Evolutionary conservation across 2,329 filamentous ascomycete species (phyloP).

Genomic region (Aspergillus neoniger): DNA sequence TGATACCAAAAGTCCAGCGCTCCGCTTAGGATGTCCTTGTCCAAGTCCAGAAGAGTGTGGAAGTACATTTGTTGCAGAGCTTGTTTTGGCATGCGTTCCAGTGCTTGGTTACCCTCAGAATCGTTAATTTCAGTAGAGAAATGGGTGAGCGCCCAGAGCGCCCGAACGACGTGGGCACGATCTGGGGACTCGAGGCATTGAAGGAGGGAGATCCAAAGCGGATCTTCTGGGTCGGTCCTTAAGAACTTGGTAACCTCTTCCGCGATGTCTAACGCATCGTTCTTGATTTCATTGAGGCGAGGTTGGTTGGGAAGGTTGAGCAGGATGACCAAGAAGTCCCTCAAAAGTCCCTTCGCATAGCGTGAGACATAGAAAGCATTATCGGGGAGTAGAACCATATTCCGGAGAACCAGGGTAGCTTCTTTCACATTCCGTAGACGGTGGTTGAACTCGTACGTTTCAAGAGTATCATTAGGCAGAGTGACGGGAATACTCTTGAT

Average conservation of each 20-base stretch:
- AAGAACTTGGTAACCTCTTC: conserved; percentile 87
- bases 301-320: conserved; percentile 74
- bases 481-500: conserved; percentile 65
- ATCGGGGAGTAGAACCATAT: conserved; percentile 91
- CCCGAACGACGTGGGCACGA: conserved; percentile 76
- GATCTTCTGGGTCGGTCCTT: conserved; percentile 69
- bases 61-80: conserved; percentile 59
- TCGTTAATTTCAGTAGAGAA: conserved; percentile 85
- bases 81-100: conserved; percentile 68
- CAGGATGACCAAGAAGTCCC: conserved; percentile 80
- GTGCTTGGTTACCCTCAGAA: conserved; percentile 62
- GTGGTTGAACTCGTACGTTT: conserved; percentile 70
- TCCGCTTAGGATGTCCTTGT: conserved; percentile 85
- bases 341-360: conserved; percentile 64
- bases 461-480: conserved; percentile 65
- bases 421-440: conserved; percentile 77
- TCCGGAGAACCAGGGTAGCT: conserved; percentile 82
- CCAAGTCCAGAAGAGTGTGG: conserved; percentile 54
- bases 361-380: conserved; percentile 82
- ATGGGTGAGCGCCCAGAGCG: conserved; percentile 77
- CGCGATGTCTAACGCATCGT: conserved; percentile 86
- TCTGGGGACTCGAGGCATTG: conserved; percentile 66
- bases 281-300: conserved; percentile 76
- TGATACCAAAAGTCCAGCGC: conserved; percentile 95
- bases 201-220: conserved; percentile 72